These are phyloP conservation scores for Cystobasidium ongulense DNA, from an alignment of 768 basidiomycete genomes.

Conservation along the genomic window DNA sequence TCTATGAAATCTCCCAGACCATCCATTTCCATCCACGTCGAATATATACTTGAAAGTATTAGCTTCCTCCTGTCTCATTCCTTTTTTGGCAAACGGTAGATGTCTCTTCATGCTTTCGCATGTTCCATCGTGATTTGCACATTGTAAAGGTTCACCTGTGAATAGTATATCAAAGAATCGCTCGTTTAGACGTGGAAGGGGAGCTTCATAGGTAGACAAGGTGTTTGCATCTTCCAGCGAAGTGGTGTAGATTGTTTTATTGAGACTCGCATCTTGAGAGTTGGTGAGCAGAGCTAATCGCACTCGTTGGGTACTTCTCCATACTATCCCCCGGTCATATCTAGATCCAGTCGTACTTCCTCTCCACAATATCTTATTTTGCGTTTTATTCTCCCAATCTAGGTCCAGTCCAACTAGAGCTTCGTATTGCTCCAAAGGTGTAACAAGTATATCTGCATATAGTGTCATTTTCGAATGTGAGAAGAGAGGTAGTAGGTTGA, in stretches of 20 bases:
- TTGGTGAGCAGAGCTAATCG: conserved; percentile 37
- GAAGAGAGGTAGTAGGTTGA: conserved; percentile 39
- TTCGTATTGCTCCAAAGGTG: conserved; percentile 42
- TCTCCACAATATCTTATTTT: conserved; percentile 48
- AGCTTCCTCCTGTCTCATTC: conserved; percentile 35
- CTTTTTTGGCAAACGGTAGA: conserved; percentile 31
- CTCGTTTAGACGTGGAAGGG: conserved; percentile 8
- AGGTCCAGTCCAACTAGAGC: conserved; percentile 35
- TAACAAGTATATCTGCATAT: conserved; percentile 42
- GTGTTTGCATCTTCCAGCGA: conserved; percentile 6
- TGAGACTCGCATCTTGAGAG: not conserved
- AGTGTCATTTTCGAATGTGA: conserved; percentile 36
- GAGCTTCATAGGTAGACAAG: not conserved
- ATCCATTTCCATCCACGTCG: conserved; percentile 52
- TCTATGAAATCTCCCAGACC: conserved; percentile 74
- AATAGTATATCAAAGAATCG: conserved; percentile 39
- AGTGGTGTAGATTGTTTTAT: conserved; percentile 8
- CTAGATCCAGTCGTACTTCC: conserved; percentile 47
- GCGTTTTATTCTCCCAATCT: conserved; percentile 47
- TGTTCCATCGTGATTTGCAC: conserved; percentile 35
- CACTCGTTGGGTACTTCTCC: conserved; percentile 40
- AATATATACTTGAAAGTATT: conserved; percentile 41
- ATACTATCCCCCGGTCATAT: conserved; percentile 31
- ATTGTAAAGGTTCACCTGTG: conserved; percentile 37
- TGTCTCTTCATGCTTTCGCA: conserved; percentile 31